These are phyloP conservation scores for Pythium insidiosum DNA, from an alignment of 352 stramenopile species.

Conservation along the genomic window DNA sequence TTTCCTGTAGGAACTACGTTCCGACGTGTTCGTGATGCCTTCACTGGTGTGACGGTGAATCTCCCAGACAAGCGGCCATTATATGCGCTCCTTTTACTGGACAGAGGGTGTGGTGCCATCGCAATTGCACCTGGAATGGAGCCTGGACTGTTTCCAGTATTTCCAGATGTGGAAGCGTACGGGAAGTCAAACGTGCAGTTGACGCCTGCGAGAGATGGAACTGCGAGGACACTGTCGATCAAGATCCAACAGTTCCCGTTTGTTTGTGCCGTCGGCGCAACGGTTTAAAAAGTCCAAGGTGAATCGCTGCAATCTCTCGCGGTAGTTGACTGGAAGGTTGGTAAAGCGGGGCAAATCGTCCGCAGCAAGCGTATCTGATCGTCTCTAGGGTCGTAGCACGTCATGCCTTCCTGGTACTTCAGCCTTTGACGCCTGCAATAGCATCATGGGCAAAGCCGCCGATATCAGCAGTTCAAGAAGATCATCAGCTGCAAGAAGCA, in stretches of 20 bases:
- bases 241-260: conserved; percentile 19
- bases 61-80: conserved; percentile 6
- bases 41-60: neutral
- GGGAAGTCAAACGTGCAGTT: neutral
- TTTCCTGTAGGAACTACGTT: conserved; percentile 2
- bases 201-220: neutral
- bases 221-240: conserved; percentile 2
- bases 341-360: conserved; percentile 5
- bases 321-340: conserved; percentile 16
- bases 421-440: conserved; percentile 4
- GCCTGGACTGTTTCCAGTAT: conserved; percentile 6
- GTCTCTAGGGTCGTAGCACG: conserved; percentile 11
- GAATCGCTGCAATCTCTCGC: conserved; percentile 10
- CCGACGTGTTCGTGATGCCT: neutral
- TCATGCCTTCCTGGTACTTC: conserved; percentile 3
- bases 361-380: conserved; percentile 15
- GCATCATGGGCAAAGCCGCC: conserved; percentile 8
- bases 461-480: conserved; percentile 10
- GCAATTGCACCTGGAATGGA: neutral
- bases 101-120: neutral
- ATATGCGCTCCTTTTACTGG: conserved; percentile 1
- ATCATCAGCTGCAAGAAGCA: neutral
- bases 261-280: conserved; percentile 14
- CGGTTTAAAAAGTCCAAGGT: conserved; percentile 18
- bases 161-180: conserved; percentile 8